These are phyloP conservation scores for Laguncularia racemosa DNA, from an alignment of 345 rosid species.

Conservation along the genomic window DNA sequence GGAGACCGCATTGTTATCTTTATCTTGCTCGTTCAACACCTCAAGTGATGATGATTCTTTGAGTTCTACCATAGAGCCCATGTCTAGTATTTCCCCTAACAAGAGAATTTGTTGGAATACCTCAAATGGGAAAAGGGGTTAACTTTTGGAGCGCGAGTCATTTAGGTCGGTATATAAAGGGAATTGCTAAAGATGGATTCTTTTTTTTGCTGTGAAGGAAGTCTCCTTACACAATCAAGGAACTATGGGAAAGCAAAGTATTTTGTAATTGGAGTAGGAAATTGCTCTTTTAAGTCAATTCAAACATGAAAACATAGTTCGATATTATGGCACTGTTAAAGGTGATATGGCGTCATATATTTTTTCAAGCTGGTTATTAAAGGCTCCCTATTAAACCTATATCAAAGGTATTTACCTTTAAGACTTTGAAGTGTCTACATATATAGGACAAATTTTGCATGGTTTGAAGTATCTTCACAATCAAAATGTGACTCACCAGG, in stretches of 20 bases:
- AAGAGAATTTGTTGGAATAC: slow-evolving; percentile 14
- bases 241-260: slow-evolving; percentile 43
- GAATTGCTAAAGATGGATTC: slow-evolving; percentile 42
- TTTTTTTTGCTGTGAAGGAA: slow-evolving; percentile 79
- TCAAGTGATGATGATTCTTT: too few species aligned
- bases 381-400: slow-evolving; percentile 67
- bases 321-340: slow-evolving; percentile 11
- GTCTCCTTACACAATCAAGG: slow-evolving; percentile 87
- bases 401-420: slow-evolving; percentile 43
- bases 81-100: slow-evolving; percentile 16
- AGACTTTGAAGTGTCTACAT: slow-evolving; percentile 59
- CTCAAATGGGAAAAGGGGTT: slow-evolving; percentile 27
- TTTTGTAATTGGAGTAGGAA: too few species aligned
- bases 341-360: slow-evolving; percentile 61
- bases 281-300: too few species aligned
- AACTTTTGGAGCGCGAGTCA: slow-evolving; percentile 31
- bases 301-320: too few species aligned
- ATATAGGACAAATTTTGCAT: slow-evolving; percentile 69
- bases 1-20: too few species aligned
- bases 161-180: slow-evolving; percentile 34
- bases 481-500: slow-evolving; percentile 50
- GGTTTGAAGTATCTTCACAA: slow-evolving; percentile 86
- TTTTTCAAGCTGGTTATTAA: slow-evolving; percentile 71
- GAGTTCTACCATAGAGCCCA: too few species aligned
- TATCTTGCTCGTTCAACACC: too few species aligned